These are phyloP conservation scores for Cutaneotrichosporon mucoides DNA, from an alignment of 1,284 basidiomycete species.

Conservation along the genomic window DNA sequence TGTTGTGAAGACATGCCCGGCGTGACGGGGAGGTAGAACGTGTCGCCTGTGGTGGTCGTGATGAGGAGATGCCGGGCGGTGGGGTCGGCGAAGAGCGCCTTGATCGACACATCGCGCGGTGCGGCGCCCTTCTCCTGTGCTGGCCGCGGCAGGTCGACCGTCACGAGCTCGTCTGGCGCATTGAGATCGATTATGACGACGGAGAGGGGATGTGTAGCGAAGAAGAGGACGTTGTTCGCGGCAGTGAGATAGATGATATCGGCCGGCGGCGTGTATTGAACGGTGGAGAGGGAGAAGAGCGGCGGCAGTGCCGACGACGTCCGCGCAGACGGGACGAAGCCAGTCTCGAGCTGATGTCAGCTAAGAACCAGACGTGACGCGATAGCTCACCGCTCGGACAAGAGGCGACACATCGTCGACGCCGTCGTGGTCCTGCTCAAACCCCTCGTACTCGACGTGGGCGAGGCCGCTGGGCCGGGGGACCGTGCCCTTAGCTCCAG, in stretches of 20 bases:
- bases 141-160: conserved; percentile 62
- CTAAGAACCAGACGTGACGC: neutral
- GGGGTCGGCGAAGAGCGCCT: conserved; percentile 84
- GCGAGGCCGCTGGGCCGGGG: conserved; percentile 49
- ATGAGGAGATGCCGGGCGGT: conserved; percentile 84
- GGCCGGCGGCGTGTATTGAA: conserved; percentile 82
- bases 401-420: conserved; percentile 27
- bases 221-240: conserved; percentile 77
- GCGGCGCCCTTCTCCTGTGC: conserved; percentile 51
- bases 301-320: conserved; percentile 53
- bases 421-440: conserved; percentile 59
- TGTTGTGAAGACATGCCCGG: conserved; percentile 41
- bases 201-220: conserved; percentile 71
- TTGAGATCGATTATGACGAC: conserved; percentile 80
- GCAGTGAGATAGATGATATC: conserved; percentile 73
- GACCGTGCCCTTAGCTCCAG: conserved; percentile 23
- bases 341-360: conserved; percentile 48
- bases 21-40: conserved; percentile 74
- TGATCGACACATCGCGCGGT: conserved; percentile 49
- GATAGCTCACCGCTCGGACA: conserved; percentile 30
- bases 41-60: conserved; percentile 82
- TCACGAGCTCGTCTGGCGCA: conserved; percentile 72
- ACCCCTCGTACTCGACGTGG: conserved; percentile 74
- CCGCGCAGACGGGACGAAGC: conserved; percentile 45
- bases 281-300: conserved; percentile 76